Percentiles rank a stretch among this genome's conserved stretches.
These are phyloP conservation scores for Bauhinia variegata DNA, from an alignment of 306 rosid species.

Conservation along the genomic window DNA sequence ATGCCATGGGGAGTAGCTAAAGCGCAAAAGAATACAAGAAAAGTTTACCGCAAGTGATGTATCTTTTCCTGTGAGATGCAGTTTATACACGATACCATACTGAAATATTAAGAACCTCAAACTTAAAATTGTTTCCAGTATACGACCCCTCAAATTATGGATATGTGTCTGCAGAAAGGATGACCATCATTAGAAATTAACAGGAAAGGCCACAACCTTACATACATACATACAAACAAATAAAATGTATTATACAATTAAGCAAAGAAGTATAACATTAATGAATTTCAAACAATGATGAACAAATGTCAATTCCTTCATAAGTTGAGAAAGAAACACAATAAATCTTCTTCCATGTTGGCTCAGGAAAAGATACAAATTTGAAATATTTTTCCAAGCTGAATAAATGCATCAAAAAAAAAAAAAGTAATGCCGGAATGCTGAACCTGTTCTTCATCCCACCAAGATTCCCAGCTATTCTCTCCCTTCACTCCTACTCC, in stretches of 20 bases:
- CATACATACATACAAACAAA: slow-evolving; percentile 1
- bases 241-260: not conserved
- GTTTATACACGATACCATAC: slow-evolving; percentile 90
- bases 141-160: slow-evolving; percentile 86
- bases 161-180: slow-evolving; percentile 68
- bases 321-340: slow-evolving; percentile 9
- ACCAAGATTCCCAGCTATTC: slow-evolving; percentile 99
- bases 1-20: slow-evolving; percentile 15
- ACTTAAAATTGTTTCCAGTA: slow-evolving; percentile 90
- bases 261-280: not conserved
- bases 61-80: slow-evolving; percentile 68
- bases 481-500: slow-evolving; percentile 98
- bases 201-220: not conserved
- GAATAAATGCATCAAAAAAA: no score
- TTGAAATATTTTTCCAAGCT: no score
- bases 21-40: slow-evolving; percentile 19
- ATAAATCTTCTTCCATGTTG: not conserved
- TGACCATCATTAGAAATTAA: slow-evolving; percentile 29
- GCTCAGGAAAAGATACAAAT: no score
- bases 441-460: slow-evolving; percentile 97
- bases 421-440: no score
- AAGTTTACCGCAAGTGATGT: slow-evolving; percentile 83
- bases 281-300: no score
- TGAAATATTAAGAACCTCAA: slow-evolving; percentile 77
- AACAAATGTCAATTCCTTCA: slow-evolving; percentile 3